Conservation (phyloP, 129 eudicot genomes). For the Lactuca saligna region DNA sequence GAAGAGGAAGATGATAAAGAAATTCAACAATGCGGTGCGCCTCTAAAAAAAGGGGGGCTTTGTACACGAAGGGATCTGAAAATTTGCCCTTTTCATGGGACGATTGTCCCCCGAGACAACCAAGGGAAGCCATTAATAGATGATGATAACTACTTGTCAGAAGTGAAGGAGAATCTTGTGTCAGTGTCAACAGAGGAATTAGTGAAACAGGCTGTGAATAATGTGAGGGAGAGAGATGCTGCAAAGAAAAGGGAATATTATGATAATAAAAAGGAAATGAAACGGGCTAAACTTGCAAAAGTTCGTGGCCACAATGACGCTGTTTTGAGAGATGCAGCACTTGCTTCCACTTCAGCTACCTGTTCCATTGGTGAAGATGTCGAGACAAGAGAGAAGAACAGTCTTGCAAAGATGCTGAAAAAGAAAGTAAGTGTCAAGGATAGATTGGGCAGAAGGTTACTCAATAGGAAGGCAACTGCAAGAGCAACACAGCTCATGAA, state of each 20-base stretch:
- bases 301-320: conserved; percentile 79
- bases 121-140: conserved; percentile 53
- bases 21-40: conserved; percentile 81
- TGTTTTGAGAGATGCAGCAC: conserved; percentile 76
- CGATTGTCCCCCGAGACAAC: conserved; percentile 71
- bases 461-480: conserved; percentile 56
- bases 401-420: conserved; percentile 84
- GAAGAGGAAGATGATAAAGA: conserved; percentile 63
- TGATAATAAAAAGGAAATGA: conserved; percentile 47
- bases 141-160: not conserved
- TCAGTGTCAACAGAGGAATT: conserved; percentile 40
- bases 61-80: conserved; percentile 77
- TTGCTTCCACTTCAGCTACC: conserved; percentile 76
- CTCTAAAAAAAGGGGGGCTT: conserved; percentile 66
- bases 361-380: conserved; percentile 62
- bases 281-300: conserved; percentile 80
- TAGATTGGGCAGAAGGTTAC: conserved; percentile 60
- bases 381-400: conserved; percentile 41
- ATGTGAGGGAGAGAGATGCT: conserved; percentile 73
- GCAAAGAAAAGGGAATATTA: conserved; percentile 51
- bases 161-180: conserved; percentile 14
- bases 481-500: conserved; percentile 43
- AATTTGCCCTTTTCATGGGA: conserved; percentile 93
- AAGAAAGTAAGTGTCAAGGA: conserved; percentile 78
- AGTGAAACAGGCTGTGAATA: conserved; percentile 68